Percentiles rank a stretch among this genome's conserved stretches.
Evolutionary conservation across 1,139 yeast genomes (phyloP).

Genomic region (Blastobotrys malaysiensis): DNA sequence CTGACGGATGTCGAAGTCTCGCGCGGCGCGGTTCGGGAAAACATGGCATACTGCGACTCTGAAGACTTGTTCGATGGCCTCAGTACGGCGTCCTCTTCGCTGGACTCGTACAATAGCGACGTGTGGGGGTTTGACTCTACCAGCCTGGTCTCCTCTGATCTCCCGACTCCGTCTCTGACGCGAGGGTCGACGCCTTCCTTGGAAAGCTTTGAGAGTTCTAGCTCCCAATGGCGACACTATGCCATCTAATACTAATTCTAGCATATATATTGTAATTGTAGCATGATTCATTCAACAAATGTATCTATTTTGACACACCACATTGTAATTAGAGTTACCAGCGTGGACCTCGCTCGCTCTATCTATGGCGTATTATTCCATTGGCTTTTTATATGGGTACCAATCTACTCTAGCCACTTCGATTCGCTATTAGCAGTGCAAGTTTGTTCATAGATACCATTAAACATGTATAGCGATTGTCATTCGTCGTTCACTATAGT

Average conservation of each 20-base stretch:
- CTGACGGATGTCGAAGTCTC: conserved; percentile 32
- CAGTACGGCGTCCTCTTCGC: background rate
- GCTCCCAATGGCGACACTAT: background rate
- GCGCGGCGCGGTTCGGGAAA: conserved; percentile 26
- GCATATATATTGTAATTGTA: background rate
- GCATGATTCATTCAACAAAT: background rate
- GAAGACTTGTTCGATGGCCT: background rate
- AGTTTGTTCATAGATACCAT: background rate
- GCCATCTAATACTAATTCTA: background rate
- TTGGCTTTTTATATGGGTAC: too few species aligned
- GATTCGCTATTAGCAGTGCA: too few species aligned
- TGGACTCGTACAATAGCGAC: conserved; percentile 8
- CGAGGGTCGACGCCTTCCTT: conserved; percentile 3
- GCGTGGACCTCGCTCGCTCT: too few species aligned
- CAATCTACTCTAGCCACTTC: too few species aligned
- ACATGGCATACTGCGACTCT: background rate
- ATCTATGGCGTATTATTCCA: too few species aligned
- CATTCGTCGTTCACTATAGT: background rate
- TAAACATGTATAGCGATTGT: too few species aligned
- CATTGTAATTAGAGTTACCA: too few species aligned
- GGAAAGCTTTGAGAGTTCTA: background rate
- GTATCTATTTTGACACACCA: too few species aligned
- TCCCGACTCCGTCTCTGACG: conserved; percentile 13
- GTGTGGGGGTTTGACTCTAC: conserved; percentile 9
- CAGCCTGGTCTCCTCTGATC: conserved; percentile 6